Base-by-base conservation (phyloP, 2,329 filamentous ascomycete species). In the Hymenoscyphus salicellus region DNA sequence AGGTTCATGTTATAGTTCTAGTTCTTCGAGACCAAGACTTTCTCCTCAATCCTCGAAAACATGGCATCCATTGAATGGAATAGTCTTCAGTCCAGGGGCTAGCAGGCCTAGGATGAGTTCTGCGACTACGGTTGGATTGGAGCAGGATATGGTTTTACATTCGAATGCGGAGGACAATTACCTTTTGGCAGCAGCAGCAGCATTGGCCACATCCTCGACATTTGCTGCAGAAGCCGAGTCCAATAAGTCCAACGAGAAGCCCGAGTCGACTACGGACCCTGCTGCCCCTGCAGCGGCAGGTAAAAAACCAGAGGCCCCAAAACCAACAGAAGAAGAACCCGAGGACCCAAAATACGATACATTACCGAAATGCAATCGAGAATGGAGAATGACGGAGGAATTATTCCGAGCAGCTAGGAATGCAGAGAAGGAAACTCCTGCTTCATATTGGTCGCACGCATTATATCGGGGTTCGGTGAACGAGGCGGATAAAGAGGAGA, bases 391-490 rank as follows among this genome's bases (percentile, higher is more conserved):
- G 55, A 75, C 78, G 1, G 73, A 78, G 33, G 75, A 81, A 2
- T 65, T 78, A 23, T 85, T 85, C 66, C 73, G 77, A 4, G 77
- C 78, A 1, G 86, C 86, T 1, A 82, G 80, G 65, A 72, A 77
- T 4, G 82, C 84, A 1, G 69, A 76, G 0, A 69, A 76, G 5
- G 83, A 79, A 10, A 78, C 80, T 0, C 72, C 65, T 10, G 77
- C 77, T 58, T 88, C 86, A 0, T 91, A 81, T 74, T 95, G 90
- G 90, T 86, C 83, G 1, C 85, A 93, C 74, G 80, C 73, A 1
- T 76, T 92, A 63, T 95, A 94, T 74, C 83, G 86, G 10, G 84
- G 83, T 4, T 77, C 83, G 55, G 33, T 28, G n/a, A 23, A 5
- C 6, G 68, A 71, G 2, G 68, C 66, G 57, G 52, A 81, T 52